Conservation (phyloP, 345 rosid genomes). For the Schrenkiella parvula region DNA sequence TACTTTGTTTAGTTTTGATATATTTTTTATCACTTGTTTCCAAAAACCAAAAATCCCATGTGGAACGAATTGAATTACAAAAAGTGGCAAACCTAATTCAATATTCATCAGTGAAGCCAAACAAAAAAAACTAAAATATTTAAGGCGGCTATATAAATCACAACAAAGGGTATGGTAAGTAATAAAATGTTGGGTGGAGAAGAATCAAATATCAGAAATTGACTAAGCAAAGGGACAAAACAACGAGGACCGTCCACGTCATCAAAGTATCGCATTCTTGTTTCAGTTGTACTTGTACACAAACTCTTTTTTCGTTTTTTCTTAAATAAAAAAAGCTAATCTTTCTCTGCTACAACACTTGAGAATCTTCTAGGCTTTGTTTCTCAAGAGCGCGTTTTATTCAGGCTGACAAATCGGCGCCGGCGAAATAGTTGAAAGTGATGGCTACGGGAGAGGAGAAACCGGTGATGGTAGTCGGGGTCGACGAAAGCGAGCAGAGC, state of each 20-base stretch:
- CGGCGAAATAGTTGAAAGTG: not conserved
- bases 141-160: too few species aligned
- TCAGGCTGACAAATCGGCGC: not conserved
- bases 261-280: slow-evolving; percentile 7
- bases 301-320: not conserved
- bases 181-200: too few species aligned
- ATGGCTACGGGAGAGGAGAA: slow-evolving; percentile 47
- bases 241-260: slow-evolving; percentile 10
- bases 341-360: not conserved
- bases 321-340: not conserved
- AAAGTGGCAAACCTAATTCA: too few species aligned
- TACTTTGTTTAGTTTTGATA: too few species aligned
- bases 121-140: too few species aligned
- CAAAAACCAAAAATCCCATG: too few species aligned
- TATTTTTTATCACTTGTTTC: too few species aligned
- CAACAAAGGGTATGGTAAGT: too few species aligned
- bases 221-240: not conserved
- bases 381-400: not conserved
- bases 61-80: too few species aligned
- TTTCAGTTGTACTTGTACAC: not conserved
- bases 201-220: too few species aligned
- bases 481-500: slow-evolving; percentile 74
- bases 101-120: too few species aligned
- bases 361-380: slow-evolving; percentile 1
- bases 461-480: slow-evolving; percentile 53